Percentiles rank a stretch among this genome's conserved stretches.
phyloP scores from a whole-genome alignment of 1,284 basidiomycete genomes.

The Tilletia indica region DNA sequence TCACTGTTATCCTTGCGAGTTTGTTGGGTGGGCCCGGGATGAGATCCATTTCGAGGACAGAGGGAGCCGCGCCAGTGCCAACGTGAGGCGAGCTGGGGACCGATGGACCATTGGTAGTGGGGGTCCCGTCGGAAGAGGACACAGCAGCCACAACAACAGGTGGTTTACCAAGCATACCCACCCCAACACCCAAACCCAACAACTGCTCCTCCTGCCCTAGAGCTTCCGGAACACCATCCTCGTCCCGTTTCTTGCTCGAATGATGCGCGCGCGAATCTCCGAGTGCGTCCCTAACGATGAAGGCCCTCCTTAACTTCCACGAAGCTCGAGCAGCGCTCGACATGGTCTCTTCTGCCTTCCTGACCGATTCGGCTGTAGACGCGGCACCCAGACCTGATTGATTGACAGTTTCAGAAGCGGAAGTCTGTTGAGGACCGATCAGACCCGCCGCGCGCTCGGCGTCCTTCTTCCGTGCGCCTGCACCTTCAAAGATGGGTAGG shows the following conservation, averaged over 20 bases:
- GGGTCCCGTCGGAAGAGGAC: not conserved
- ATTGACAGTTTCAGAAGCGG: slow-evolving; percentile 24
- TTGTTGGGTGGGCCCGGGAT: not conserved
- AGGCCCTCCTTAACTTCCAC: slow-evolving; percentile 70
- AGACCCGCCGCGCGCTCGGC: slow-evolving; percentile 33
- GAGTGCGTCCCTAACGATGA: slow-evolving; percentile 52
- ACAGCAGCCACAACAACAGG: not conserved
- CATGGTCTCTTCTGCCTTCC: slow-evolving; percentile 69
- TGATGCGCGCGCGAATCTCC: slow-evolving; percentile 34
- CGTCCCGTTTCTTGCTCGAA: slow-evolving; percentile 19
- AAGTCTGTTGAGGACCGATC: slow-evolving; percentile 32
- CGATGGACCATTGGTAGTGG: not conserved
- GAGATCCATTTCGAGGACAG: not conserved
- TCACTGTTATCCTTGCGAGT: not conserved
- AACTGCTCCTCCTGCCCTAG: slow-evolving; percentile 70
- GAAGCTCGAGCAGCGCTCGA: slow-evolving; percentile 73
- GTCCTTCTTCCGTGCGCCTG: slow-evolving; percentile 65
- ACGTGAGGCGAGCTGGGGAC: not conserved
- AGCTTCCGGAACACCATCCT: not conserved
- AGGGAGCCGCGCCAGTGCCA: not conserved
- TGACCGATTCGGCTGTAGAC: not conserved
- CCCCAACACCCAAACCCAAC: not conserved
- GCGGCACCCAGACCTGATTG: not conserved
- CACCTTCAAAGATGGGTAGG: slow-evolving; percentile 77
- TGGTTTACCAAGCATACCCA: not conserved